phyloP scores from a whole-genome alignment of 352 stramenopile genomes.

The Globisporangium alternatum region DNA sequence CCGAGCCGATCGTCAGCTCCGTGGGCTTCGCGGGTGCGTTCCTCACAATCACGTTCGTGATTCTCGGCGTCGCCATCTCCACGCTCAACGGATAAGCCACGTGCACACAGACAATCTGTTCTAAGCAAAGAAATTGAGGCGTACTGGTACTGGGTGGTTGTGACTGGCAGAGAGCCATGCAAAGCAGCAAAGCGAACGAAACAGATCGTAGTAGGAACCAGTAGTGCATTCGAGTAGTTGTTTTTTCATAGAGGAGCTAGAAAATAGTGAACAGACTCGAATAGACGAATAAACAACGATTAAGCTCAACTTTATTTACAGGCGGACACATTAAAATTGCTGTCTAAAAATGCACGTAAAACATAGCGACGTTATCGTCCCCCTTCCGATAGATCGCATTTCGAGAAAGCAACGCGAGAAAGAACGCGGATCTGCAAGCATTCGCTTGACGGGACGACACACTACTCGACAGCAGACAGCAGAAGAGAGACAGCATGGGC shows the following conservation, averaged over 20 bases:
- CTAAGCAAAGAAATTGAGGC: background rate
- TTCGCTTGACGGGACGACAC: constrained; percentile 1
- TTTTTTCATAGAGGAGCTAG: background rate
- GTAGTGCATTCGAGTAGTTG: background rate
- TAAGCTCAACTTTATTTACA: no score
- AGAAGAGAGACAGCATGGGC: background rate
- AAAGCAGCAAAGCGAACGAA: background rate
- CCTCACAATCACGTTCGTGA: constrained; percentile 63
- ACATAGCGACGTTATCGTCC: background rate
- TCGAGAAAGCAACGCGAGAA: background rate
- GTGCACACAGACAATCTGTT: background rate
- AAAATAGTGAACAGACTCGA: background rate
- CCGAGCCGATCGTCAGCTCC: constrained; percentile 58
- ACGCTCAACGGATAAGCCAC: constrained; percentile 45
- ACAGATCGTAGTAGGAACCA: background rate
- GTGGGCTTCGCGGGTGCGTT: constrained; percentile 58
- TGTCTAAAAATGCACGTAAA: no score
- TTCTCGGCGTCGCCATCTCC: constrained; percentile 60
- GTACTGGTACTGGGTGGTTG: background rate
- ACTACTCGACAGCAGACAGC: background rate
- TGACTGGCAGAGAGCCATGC: background rate
- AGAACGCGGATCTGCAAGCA: background rate
- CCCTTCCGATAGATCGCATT: background rate
- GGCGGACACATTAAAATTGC: no score
- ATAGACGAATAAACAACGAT: background rate